Conservation (phyloP, 352 stramenopile genomes). For the Globisporangium heterothallicum region DNA sequence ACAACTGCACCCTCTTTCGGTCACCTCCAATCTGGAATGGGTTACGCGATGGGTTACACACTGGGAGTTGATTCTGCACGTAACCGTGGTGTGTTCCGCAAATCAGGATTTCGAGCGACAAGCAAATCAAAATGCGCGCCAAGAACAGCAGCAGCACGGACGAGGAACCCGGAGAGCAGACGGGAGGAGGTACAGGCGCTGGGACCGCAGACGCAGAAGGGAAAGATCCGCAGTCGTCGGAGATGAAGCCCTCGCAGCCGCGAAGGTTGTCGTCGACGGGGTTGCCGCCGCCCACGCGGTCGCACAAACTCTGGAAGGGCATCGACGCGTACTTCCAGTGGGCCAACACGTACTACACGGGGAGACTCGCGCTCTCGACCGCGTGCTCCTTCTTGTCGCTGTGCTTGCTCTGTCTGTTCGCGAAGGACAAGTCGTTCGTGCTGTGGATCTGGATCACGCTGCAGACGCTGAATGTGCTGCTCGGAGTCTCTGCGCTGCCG, state of each 20-base stretch:
- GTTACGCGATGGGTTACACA: background rate
- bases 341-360: conserved; percentile 71
- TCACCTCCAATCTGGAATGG: no score
- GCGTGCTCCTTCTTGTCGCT: conserved; percentile 40
- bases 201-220: background rate
- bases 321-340: conserved; percentile 46
- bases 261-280: conserved; percentile 3
- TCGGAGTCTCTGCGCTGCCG: conserved; percentile 50
- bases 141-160: background rate
- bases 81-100: no score
- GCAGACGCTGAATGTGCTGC: conserved; percentile 49
- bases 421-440: conserved; percentile 19
- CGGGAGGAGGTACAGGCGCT: background rate
- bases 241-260: background rate
- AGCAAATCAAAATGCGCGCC: background rate
- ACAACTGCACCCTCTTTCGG: no score
- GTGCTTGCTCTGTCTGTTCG: conserved; percentile 32
- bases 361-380: conserved; percentile 42
- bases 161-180: background rate
- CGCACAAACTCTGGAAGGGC: conserved; percentile 20
- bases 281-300: conserved; percentile 4
- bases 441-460: conserved; percentile 44
- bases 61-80: no score
- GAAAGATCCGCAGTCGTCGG: no score
- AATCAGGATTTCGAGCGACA: background rate